Conservation (phyloP, 1,284 basidiomycete genomes). For the Austroboletus novae-zelandiae region DNA sequence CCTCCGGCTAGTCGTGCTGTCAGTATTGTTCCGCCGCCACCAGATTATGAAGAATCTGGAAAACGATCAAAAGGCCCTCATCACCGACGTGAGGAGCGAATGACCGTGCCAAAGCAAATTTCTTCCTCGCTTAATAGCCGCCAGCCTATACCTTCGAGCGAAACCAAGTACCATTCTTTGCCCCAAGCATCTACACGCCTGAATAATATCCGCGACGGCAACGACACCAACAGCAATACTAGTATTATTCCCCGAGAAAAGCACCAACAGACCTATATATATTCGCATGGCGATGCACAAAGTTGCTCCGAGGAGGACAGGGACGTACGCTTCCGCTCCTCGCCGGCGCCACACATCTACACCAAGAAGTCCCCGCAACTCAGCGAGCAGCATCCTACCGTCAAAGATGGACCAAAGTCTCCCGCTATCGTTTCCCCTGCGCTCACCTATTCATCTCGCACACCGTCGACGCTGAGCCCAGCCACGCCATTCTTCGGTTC, state of each 20-base stretch:
- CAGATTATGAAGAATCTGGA: constrained; percentile 36
- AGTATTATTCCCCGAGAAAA: constrained; percentile 9
- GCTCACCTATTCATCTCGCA: constrained; percentile 57
- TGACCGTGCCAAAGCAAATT: constrained; percentile 3
- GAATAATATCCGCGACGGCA: constrained; percentile 7
- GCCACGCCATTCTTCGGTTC: constrained; percentile 56
- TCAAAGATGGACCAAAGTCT: constrained; percentile 31
- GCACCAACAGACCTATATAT: constrained; percentile 16
- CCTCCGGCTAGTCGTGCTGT: constrained; percentile 30
- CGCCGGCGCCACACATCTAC: constrained; percentile 12
- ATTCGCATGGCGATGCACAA: constrained; percentile 15
- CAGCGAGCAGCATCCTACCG: constrained; percentile 9
- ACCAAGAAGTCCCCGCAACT: constrained; percentile 13
- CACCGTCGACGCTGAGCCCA: constrained; percentile 59
- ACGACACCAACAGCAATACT: constrained; percentile 1
- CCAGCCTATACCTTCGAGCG: constrained; percentile 8
- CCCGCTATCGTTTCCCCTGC: constrained; percentile 55
- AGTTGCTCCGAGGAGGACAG: constrained; percentile 2
- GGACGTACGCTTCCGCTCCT: constrained; percentile 9
- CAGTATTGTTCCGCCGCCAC: constrained; percentile 32
- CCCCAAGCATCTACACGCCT: constrained; percentile 14
- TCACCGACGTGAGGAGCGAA: constrained; percentile 10
- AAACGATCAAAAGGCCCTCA: constrained; percentile 20
- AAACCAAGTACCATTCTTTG: constrained; percentile 14
- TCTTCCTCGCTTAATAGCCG: constrained; percentile 5